Evolutionary conservation across 345 rosid genomes (phyloP), one percentile per base, ranked within the genome.

Genomic region (Lumnitzera racemosa): DNA sequence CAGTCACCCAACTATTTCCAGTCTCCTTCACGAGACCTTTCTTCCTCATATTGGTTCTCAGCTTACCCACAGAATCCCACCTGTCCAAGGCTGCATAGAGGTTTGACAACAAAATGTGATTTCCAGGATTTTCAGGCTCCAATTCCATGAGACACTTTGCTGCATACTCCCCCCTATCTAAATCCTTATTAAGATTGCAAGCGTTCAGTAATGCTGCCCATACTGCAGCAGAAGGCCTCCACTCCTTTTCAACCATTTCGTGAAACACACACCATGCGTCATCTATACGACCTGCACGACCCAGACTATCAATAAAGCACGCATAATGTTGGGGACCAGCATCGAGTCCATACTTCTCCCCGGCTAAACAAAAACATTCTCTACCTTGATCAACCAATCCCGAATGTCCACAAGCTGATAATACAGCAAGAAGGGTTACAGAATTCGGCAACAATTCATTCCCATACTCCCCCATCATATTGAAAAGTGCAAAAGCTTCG

Each of bases 361-460:
- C 80, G 74, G 76, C 84, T 68, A 69, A 61, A 51, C 62, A 13
- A 59, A 87, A 85, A 62, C 84, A 76, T 43, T 70, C 63, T n/a
- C 60, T 62, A 61, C 86, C 82, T 74, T 83, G 81, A 62, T 82
- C 78, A 62, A 90, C 85, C 51, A 83, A 58, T 15, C 89, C 92
- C 15, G 92, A 78, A 73, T 87, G 90, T 48, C 81, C 87, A 71
- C 97, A 90, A 59, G 92, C 97, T 10, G 92, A 85, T 69, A 87
- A 63, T 59, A 90, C 80, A 57, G 83, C 81, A 0, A 90, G 92
- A 76, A 90, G 81, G 51, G 96, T 87, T 56, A 87, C 83, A 11
- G 86, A 76, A 74, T 87, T 90, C 8, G 92, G 83, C 20, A 24
- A 65, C 48, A 81, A 80, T 48, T 62, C 55, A 10, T 72, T 67